These are phyloP conservation scores for Heliamphora pulchella DNA, from an alignment of 179 eudicot genomes.

Conservation along the genomic window DNA sequence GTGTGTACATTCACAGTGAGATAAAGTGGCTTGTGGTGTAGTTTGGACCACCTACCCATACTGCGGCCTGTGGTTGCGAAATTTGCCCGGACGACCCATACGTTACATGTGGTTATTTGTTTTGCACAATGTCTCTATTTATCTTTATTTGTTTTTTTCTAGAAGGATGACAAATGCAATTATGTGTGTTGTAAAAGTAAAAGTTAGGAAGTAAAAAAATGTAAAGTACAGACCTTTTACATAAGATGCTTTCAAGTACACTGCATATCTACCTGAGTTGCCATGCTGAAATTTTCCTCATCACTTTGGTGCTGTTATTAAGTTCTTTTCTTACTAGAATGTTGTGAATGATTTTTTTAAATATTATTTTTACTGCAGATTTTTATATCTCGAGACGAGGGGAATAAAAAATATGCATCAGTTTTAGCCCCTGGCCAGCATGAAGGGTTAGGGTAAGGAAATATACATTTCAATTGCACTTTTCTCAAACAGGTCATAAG, in stretches of 20 bases:
- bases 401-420: constrained; percentile 69
- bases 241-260: neutral
- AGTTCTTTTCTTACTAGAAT: neutral
- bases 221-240: neutral
- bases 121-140: neutral
- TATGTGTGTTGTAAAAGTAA: neutral
- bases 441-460: constrained; percentile 77
- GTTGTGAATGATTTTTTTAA: constrained; percentile 6
- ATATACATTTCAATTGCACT: constrained; percentile 6
- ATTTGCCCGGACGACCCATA: neutral
- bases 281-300: neutral
- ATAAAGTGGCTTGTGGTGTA: neutral
- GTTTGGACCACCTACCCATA: neutral
- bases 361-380: constrained; percentile 43
- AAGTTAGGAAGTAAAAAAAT: neutral
- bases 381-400: constrained; percentile 91
- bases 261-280: neutral
- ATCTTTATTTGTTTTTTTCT: neutral
- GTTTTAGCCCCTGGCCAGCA: constrained; percentile 94
- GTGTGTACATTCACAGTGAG: neutral
- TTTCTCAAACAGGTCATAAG: neutral
- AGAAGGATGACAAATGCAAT: neutral
- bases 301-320: neutral
- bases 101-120: neutral
- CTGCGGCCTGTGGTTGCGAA: neutral